These are phyloP conservation scores for Pseudocercospora vitis DNA, from an alignment of 2,329 filamentous ascomycete species.

Conservation along the genomic window DNA sequence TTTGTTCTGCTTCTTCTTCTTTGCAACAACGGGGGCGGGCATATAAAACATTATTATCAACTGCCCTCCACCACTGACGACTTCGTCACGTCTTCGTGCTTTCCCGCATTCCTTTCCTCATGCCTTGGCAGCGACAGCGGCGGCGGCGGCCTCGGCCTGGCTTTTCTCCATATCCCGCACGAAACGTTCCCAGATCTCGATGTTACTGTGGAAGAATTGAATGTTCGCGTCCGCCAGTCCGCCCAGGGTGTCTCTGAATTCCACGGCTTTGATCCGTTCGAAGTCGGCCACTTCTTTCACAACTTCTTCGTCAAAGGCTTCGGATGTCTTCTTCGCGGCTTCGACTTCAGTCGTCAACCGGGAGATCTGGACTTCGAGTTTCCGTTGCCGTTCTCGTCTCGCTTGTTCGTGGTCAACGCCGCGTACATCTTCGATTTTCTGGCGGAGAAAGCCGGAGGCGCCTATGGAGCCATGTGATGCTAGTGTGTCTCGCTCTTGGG, in stretches of 20 bases:
- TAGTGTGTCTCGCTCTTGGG: constrained; percentile 78
- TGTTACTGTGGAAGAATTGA: constrained; percentile 77
- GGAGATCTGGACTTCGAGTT: constrained; percentile 89
- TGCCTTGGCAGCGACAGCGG: constrained; percentile 13
- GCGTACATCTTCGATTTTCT: constrained; percentile 93
- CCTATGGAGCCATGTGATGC: constrained; percentile 61
- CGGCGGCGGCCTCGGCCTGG: constrained; percentile 19
- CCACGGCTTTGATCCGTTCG: constrained; percentile 86
- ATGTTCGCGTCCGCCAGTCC: constrained; percentile 82
- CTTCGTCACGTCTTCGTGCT: background rate
- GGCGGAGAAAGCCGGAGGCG: constrained; percentile 83
- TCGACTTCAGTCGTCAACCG: constrained; percentile 89
- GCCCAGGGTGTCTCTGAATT: constrained; percentile 86
- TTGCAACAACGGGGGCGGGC: too few relatives aligned
- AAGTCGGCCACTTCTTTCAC: constrained; percentile 91
- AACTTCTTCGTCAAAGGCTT: constrained; percentile 95
- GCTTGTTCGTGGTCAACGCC: constrained; percentile 95
- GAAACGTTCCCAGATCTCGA: constrained; percentile 85
- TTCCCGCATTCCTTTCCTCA: background rate
- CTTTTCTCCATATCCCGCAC: constrained; percentile 68
- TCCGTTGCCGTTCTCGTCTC: constrained; percentile 80
- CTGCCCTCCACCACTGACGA: too few relatives aligned
- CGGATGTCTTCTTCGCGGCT: constrained; percentile 77
- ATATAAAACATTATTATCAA: too few relatives aligned
- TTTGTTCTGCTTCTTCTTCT: too few relatives aligned